A percentile compares a stretch with the other conserved stretches of the same genome.
Evolutionary conservation across 495 filamentous ascomycete genomes (phyloP).

Genomic region (Penicillium odoratum): DNA sequence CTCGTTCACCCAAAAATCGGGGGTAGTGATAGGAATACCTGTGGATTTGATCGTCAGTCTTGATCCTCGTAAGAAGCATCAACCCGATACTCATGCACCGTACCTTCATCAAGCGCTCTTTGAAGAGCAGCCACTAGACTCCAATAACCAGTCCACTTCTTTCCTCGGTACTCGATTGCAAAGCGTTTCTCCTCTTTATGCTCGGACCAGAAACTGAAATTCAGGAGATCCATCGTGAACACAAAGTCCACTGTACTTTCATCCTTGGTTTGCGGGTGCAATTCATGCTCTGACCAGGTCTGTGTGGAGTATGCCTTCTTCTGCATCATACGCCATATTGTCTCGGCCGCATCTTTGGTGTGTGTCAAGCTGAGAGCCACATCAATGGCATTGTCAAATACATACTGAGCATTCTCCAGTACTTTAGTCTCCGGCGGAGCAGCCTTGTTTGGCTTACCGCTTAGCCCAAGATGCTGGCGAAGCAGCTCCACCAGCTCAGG

Average conservation of each 20-base stretch:
- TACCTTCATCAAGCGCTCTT: slow-evolving; percentile 86
- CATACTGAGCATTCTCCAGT: slow-evolving; percentile 75
- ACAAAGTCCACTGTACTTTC: slow-evolving; percentile 83
- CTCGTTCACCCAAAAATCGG: slow-evolving; percentile 83
- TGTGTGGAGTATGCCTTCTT: slow-evolving; percentile 78
- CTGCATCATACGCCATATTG: slow-evolving; percentile 78
- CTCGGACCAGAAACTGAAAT: slow-evolving; percentile 95
- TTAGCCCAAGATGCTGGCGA: slow-evolving; percentile 70
- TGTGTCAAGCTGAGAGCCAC: slow-evolving; percentile 78
- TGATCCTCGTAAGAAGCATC: neutral
- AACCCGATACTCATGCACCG: neutral
- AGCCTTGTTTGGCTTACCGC: slow-evolving; percentile 52
- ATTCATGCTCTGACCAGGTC: slow-evolving; percentile 82
- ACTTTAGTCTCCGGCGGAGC: slow-evolving; percentile 70
- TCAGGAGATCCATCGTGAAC: slow-evolving; percentile 94
- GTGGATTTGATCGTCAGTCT: slow-evolving; percentile 9
- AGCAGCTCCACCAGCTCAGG: slow-evolving; percentile 84
- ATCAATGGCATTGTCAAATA: slow-evolving; percentile 92
- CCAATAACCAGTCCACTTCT: slow-evolving; percentile 92
- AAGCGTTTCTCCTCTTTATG: slow-evolving; percentile 63
- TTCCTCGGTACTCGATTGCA: slow-evolving; percentile 74
- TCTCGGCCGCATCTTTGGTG: slow-evolving; percentile 76
- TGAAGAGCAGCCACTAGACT: slow-evolving; percentile 85
- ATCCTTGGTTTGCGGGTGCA: slow-evolving; percentile 83
- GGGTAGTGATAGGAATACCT: slow-evolving; percentile 87